phyloP scores from a whole-genome alignment of 2,329 filamentous ascomycete species.

The Fusarium vanettenii region DNA sequence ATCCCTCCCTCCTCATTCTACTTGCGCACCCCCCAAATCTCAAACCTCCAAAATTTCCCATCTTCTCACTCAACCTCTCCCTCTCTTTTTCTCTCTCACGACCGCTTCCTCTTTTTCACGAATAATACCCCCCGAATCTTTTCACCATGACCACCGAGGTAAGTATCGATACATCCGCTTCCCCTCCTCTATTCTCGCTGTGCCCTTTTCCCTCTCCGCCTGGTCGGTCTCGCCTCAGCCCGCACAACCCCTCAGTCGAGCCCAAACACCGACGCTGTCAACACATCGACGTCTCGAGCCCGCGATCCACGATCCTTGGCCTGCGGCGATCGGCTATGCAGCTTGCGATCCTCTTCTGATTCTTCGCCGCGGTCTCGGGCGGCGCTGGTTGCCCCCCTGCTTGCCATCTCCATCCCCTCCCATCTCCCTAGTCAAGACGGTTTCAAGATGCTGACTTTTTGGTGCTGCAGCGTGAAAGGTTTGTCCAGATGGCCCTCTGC shows the following conservation, averaged over 20 bases:
- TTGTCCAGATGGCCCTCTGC: constrained; percentile 50
- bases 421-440: constrained; percentile 22
- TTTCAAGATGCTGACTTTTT: constrained; percentile 50
- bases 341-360: constrained; percentile 4
- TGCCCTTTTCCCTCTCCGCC: constrained; percentile 37
- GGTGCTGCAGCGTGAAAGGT: constrained; percentile 74
- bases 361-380: not conserved
- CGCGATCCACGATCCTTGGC: constrained; percentile 6
- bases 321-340: not conserved
- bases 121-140: constrained; percentile 36
- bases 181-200: constrained; percentile 16
- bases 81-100: constrained; percentile 29
- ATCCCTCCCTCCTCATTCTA: constrained; percentile 39
- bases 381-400: constrained; percentile 1
- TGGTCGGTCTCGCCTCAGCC: constrained; percentile 27
- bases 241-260: constrained; percentile 46
- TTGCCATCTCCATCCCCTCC: constrained; percentile 13
- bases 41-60: constrained; percentile 41
- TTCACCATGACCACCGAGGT: constrained; percentile 52
- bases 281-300: constrained; percentile 20
- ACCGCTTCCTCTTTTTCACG: constrained; percentile 36
- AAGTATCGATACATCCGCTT: constrained; percentile 26
- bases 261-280: constrained; percentile 26
- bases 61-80: constrained; percentile 36
- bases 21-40: constrained; percentile 43